phyloP scores from a whole-genome alignment of 176 grass and related monocot genomes.

The Elymus sibiricus region DNA sequence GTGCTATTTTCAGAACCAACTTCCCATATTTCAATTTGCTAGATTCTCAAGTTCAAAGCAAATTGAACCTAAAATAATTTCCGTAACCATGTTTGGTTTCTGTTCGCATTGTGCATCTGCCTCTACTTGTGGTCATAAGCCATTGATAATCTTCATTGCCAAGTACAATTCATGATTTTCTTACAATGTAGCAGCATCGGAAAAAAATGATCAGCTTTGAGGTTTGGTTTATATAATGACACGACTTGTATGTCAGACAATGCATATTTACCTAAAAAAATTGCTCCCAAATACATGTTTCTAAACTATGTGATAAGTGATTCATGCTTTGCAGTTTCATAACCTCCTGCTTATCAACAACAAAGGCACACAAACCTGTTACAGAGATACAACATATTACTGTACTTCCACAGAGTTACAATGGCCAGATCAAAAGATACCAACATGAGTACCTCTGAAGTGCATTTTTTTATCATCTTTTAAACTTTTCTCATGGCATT shows the following conservation, averaged over 20 bases:
- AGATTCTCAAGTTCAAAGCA: background rate
- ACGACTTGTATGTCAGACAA: background rate
- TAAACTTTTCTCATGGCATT: background rate
- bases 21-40: background rate
- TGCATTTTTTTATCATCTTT: background rate
- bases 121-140: too few species aligned
- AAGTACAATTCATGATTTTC: background rate
- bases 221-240: background rate
- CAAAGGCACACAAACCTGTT: background rate
- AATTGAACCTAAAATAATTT: background rate
- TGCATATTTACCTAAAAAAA: background rate
- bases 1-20: background rate
- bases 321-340: background rate
- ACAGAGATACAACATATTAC: background rate
- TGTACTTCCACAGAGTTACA: background rate
- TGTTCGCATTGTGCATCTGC: background rate
- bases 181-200: background rate
- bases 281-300: background rate
- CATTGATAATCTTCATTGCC: background rate
- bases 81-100: background rate
- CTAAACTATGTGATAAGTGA: background rate
- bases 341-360: background rate
- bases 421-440: background rate
- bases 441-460: background rate
- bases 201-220: background rate